A percentile compares a stretch with the other conserved stretches of the same genome.
These are phyloP conservation scores for Cercospora berteroae DNA, from an alignment of 2,329 filamentous ascomycete genomes.

Conservation along the genomic window DNA sequence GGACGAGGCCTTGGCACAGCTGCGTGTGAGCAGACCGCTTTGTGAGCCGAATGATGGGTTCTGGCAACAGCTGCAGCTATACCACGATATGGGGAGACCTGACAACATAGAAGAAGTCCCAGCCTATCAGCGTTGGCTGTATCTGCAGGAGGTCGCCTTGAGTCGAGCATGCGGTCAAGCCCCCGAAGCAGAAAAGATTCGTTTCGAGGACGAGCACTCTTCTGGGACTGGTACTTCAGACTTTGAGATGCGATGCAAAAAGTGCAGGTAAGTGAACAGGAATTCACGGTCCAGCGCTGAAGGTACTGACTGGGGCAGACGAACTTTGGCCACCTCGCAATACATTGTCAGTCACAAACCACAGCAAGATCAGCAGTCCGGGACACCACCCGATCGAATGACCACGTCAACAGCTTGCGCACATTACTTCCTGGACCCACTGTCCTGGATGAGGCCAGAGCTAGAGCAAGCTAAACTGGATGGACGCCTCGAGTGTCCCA, in stretches of 20 bases:
- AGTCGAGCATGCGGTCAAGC: conserved; percentile 73
- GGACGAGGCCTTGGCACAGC: conserved; percentile 65
- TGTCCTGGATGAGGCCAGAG: conserved; percentile 89
- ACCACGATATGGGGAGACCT: conserved; percentile 82
- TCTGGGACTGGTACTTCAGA: conserved; percentile 38
- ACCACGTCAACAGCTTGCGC: conserved; percentile 58
- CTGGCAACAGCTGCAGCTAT: conserved; percentile 82
- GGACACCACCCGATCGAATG: conserved; percentile 18
- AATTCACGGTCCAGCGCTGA: not conserved
- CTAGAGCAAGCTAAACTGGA: conserved; percentile 81
- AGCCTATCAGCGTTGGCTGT: conserved; percentile 76
- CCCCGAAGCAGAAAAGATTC: conserved; percentile 70
- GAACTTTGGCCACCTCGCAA: conserved; percentile 60
- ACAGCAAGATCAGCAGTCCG: conserved; percentile 12
- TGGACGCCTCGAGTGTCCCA: conserved; percentile 81
- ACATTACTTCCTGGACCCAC: conserved; percentile 85
- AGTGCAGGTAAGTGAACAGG: conserved; percentile 66
- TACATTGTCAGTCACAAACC: conserved; percentile 66
- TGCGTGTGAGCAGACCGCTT: conserved; percentile 69
- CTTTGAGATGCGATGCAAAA: conserved; percentile 80
- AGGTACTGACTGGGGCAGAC: conserved; percentile 42
- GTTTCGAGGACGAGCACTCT: conserved; percentile 71
- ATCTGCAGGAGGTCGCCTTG: conserved; percentile 62
- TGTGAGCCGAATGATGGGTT: conserved; percentile 91
- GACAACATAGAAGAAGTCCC: conserved; percentile 66